Evolutionary conservation across 495 filamentous ascomycete species (phyloP).

Genomic region (Aspergillus sclerotioniger): DNA sequence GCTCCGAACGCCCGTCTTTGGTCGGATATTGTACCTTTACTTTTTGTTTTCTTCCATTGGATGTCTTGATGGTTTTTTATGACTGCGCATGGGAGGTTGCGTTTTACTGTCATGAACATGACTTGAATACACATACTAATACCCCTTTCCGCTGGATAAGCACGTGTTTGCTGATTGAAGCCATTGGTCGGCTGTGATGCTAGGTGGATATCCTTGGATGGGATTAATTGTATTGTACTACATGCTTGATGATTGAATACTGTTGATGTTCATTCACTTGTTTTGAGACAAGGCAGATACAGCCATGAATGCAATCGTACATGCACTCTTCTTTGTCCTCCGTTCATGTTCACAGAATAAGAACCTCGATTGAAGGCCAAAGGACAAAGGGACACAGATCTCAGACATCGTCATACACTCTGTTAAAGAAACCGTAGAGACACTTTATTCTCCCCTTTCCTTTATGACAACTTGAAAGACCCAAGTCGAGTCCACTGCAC

Average conservation of each 20-base stretch:
- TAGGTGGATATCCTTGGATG: background rate
- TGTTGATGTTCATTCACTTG: background rate
- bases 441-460: too few relatives aligned
- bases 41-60: constrained; percentile 9
- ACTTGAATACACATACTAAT: constrained; percentile 10
- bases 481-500: too few relatives aligned
- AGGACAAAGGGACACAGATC: too few relatives aligned
- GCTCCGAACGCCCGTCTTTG: background rate
- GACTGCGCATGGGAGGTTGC: constrained; percentile 16
- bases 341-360: too few relatives aligned
- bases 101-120: constrained; percentile 2
- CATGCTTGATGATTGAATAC: background rate
- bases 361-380: too few relatives aligned
- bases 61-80: constrained; percentile 20
- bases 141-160: constrained; percentile 8
- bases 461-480: too few relatives aligned
- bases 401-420: too few relatives aligned
- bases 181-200: background rate
- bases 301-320: too few relatives aligned
- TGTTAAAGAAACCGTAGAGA: too few relatives aligned
- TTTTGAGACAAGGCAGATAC: too few relatives aligned
- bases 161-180: background rate
- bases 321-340: too few relatives aligned
- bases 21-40: background rate
- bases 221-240: background rate